Evolutionary conservation across 192 early-diverging fungal genomes (phyloP).

Genomic region (Coemansia asiatica): DNA sequence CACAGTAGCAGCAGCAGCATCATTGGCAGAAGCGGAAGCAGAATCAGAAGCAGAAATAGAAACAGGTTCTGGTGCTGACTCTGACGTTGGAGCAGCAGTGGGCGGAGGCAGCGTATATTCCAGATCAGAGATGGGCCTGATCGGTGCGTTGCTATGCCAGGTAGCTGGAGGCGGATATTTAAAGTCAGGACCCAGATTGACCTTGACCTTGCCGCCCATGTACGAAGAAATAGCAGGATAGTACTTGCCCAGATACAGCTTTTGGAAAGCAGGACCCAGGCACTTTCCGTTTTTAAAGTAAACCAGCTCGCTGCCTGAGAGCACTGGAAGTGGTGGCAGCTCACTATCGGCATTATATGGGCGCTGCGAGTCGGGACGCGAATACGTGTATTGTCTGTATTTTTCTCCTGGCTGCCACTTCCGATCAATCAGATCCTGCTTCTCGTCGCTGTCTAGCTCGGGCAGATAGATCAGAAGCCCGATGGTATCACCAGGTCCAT

Average conservation of each 20-base stretch:
- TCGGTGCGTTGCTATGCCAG: slow-evolving; percentile 41
- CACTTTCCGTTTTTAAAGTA: slow-evolving; percentile 68
- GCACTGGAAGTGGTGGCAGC: slow-evolving; percentile 50
- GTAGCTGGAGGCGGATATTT: slow-evolving; percentile 57
- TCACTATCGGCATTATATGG: slow-evolving; percentile 40
- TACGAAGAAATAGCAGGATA: slow-evolving; percentile 73
- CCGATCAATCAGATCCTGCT: slow-evolving; percentile 47
- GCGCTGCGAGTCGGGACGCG: slow-evolving; percentile 46
- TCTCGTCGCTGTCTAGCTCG: slow-evolving; percentile 41
- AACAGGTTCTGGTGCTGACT: neutral
- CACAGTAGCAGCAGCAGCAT: neutral
- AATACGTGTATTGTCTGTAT: slow-evolving; percentile 50
- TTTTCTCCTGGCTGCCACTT: slow-evolving; percentile 49
- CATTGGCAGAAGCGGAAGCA: neutral
- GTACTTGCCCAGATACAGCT: slow-evolving; percentile 74
- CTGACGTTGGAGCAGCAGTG: neutral
- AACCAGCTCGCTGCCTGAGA: slow-evolving; percentile 59
- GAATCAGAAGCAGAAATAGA: neutral
- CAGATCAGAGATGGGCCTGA: slow-evolving; percentile 50
- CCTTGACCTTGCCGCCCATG: slow-evolving; percentile 59
- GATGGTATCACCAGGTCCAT: slow-evolving; percentile 44
- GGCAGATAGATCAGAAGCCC: slow-evolving; percentile 58
- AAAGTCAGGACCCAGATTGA: slow-evolving; percentile 74
- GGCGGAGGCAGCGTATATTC: slow-evolving; percentile 40
- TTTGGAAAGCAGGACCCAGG: slow-evolving; percentile 64